Base-by-base conservation (phyloP, 2,329 filamentous ascomycete species). In the Metarhizium anisopliae region DNA sequence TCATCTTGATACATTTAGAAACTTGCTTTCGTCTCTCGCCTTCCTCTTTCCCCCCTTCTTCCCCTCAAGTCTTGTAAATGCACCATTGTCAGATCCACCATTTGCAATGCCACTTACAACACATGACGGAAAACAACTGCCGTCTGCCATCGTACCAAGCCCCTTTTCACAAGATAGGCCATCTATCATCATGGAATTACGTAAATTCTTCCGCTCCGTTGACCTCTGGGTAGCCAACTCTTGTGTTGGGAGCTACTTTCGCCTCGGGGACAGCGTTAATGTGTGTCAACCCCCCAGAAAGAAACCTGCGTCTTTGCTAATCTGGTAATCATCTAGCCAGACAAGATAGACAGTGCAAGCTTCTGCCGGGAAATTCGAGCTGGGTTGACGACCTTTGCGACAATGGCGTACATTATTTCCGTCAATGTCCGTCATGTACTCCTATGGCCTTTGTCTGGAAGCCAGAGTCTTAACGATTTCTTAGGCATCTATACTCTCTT, bases 341-440 rank as follows among this genome's bases (percentile, higher is more conserved):
- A 84, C 51, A 84, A 87, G 65, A 83, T 90, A 51, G 79, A 80
- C 57, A 82, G 82, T 42, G 80, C 87, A 40, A 84, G 79, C 58
- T 91, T 93, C 69, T 84, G 89, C 60, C 87, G 83, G 25, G 90
- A 94, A 69, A 73, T 94, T 56, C 84, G 89, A 32, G 90, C 89
- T 35, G 90, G 89, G 1, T 68, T 93, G 54, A 90, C 90, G 2
- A 94, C 89, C 2, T 89, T 89, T 66, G 85, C 86, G 55, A 87
- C 86, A 3, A 90, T 91, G 89, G 86, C 88, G 14, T 93, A 92
- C 70, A 93, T 94, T 63, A 91, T 94, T 66, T 86, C 86, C 8
- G 84, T 86, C 59, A 85, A 86, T 63, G 82, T 82, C 60, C 63
- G 76, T 63, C 4, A 2, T 20, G 13, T 16, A 18, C 18, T n/a